phyloP scores from a whole-genome alignment of 805 yeast species.

The Blastobotrys chiropterorum region DNA sequence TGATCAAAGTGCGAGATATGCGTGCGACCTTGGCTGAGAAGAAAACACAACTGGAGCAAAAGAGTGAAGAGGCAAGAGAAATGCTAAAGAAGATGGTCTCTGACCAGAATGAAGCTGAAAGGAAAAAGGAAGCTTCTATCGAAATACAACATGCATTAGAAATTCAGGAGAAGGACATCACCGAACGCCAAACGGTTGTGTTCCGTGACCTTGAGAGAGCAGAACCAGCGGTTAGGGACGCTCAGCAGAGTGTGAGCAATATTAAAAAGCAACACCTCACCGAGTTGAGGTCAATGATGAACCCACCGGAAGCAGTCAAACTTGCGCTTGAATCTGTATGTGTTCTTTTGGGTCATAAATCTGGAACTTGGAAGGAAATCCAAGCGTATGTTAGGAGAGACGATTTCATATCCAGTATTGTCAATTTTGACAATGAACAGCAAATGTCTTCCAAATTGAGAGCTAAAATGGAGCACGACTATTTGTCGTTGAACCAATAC shows the following conservation, averaged over 20 bases:
- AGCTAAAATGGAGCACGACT: slow-evolving; percentile 49
- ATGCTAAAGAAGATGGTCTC: slow-evolving; percentile 70
- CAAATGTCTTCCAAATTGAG: slow-evolving; percentile 53
- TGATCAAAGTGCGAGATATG: slow-evolving; percentile 59
- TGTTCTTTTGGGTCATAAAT: slow-evolving; percentile 65
- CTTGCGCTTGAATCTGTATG: slow-evolving; percentile 85
- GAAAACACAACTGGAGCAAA: slow-evolving; percentile 41
- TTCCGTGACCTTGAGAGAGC: slow-evolving; percentile 62
- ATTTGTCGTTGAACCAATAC: slow-evolving; percentile 57
- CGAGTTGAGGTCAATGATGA: slow-evolving; percentile 80
- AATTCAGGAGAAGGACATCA: slow-evolving; percentile 58
- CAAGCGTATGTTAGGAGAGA: slow-evolving; percentile 75
- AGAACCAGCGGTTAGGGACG: slow-evolving; percentile 80
- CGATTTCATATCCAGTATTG: slow-evolving; percentile 80
- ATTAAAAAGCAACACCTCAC: slow-evolving; percentile 89
- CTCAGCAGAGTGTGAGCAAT: slow-evolving; percentile 83
- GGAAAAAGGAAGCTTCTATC: slow-evolving; percentile 79
- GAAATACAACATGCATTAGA: slow-evolving; percentile 66
- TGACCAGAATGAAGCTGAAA: slow-evolving; percentile 88
- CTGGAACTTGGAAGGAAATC: slow-evolving; percentile 71
- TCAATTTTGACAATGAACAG: slow-evolving; percentile 58
- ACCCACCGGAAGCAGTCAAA: slow-evolving; percentile 86
- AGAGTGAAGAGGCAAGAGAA: slow-evolving; percentile 61
- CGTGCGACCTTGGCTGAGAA: slow-evolving; percentile 50
- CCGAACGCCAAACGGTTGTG: slow-evolving; percentile 48